Base-by-base conservation (phyloP, 1,139 yeast species). In the Yamadazyma atlantica region DNA sequence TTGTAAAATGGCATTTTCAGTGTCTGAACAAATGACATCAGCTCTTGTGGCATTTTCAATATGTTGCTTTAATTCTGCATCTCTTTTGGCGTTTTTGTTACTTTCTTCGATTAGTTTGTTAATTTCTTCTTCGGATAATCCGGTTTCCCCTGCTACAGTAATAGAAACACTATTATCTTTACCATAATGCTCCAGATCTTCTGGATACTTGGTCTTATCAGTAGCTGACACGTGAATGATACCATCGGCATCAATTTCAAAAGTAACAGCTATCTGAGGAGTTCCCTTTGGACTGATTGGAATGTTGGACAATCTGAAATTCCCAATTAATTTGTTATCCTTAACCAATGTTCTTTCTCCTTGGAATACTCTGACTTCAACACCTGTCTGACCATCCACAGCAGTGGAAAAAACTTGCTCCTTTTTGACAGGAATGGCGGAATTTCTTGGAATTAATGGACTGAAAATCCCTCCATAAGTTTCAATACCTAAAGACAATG, bases 371-470 rank as follows among this genome's bases (percentile, higher is more conserved):
- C 83, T 78, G 35, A 85, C 76, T 50, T 84, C 88, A 31, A 85
- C 90, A 1, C 88, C 83, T 14, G 85, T 84, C 60, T 85, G 94
- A 7, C 86, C 86, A 62, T 85, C 94, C n/a, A 84, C 87, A 11
- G 90, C 92, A 1, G 94, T 85, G 23, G 90, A 82, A 55, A 83
- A 85, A 37, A 80, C 66, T 55, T 82, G 89, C 29, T 83, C 79
- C 50, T 78, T 78, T 52, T 78, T 82, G 36, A 83, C 79, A 3
- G 94, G 94, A 13, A 85, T 80, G 1, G 88, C 81, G 11, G 89
- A 78, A 54, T 85, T 85, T 55, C 94, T 68, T 13, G 88, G 82
- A 37, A 85, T 82, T 52, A 85, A 69, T 4, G 90, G 88, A 19
- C 89, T 80, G 57, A 82, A 85, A 17, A 85, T 74, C 13, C 94